Percentiles rank a stretch among this genome's conserved stretches.
phyloP scores from a whole-genome alignment of 139 green algal species.

The Chlamydomonas urium region DNA sequence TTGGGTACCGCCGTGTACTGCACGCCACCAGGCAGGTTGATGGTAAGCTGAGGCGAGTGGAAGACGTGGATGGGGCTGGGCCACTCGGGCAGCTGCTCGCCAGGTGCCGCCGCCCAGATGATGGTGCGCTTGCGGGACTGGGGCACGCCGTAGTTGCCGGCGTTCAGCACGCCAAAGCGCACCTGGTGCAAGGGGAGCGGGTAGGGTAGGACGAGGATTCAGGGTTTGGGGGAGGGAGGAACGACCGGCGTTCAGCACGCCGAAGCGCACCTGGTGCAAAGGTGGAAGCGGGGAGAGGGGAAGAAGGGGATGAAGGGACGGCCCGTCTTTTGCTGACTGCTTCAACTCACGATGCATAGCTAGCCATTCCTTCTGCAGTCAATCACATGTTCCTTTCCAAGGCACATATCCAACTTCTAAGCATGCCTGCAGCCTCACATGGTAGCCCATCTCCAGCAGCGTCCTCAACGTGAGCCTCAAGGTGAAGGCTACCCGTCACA shows the following conservation, averaged over 20 bases:
- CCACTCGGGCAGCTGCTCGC: slow-evolving; percentile 84
- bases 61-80: slow-evolving; percentile 83
- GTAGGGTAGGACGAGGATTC: too few relatives aligned
- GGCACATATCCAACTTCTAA: too few relatives aligned
- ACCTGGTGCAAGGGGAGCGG: too few relatives aligned
- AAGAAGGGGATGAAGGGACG: slow-evolving; percentile 89
- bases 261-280: slow-evolving; percentile 96
- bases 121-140: slow-evolving; percentile 95
- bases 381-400: too few relatives aligned
- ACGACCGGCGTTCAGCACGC: slow-evolving; percentile 93
- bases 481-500: too few relatives aligned
- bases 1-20: slow-evolving; percentile 67
- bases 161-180: slow-evolving; percentile 94
- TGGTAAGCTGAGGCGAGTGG: slow-evolving; percentile 73
- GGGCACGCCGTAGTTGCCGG: slow-evolving; percentile 90
- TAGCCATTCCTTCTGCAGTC: too few relatives aligned
- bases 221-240: slow-evolving; percentile 90
- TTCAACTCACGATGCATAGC: too few relatives aligned
- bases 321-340: slow-evolving; percentile 91
- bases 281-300: too few relatives aligned
- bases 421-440: too few relatives aligned
- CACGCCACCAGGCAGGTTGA: slow-evolving; percentile 76
- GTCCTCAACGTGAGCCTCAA: slow-evolving; percentile 88
- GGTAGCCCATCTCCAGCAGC: slow-evolving; percentile 96
- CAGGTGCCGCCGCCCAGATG: slow-evolving; percentile 86